Evolutionary conservation across 2,329 filamentous ascomycete genomes (phyloP).

Genomic region (Stagonosporopsis cucurbitacearum): DNA sequence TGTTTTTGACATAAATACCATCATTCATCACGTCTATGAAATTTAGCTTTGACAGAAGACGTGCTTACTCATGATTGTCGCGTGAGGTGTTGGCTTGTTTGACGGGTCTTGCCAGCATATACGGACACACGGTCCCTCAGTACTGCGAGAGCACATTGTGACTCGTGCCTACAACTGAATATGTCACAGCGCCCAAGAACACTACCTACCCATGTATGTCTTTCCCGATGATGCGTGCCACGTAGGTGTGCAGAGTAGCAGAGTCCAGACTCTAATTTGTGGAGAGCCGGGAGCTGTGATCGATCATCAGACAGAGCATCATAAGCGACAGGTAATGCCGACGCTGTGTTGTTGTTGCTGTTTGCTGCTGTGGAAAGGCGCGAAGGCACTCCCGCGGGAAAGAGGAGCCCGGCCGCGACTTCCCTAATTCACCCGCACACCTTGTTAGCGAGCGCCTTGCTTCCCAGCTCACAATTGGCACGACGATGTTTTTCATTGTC

Average conservation of each 20-base stretch:
- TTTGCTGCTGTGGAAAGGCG: not conserved
- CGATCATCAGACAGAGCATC: not conserved
- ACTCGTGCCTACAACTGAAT: not conserved
- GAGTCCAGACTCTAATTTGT: too few relatives aligned
- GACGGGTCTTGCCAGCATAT: not conserved
- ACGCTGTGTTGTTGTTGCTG: not conserved
- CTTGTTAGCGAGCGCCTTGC: constrained; percentile 5
- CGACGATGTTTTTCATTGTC: constrained; percentile 1
- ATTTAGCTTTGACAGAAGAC: not conserved
- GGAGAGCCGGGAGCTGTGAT: constrained; percentile 3
- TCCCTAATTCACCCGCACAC: constrained; percentile 18
- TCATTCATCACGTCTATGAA: not conserved
- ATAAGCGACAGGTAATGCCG: not conserved
- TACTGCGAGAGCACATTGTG: not conserved
- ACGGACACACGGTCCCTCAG: not conserved
- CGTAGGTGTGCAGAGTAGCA: not conserved
- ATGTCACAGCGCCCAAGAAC: not conserved
- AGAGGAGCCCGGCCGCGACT: constrained; percentile 8
- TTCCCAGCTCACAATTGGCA: constrained; percentile 4
- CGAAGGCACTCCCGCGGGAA: constrained; percentile 13
- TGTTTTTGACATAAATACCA: not conserved
- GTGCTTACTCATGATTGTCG: not conserved
- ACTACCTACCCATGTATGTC: not conserved
- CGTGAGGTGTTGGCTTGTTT: not conserved
- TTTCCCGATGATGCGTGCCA: not conserved